phyloP scores from a whole-genome alignment of 2,329 filamentous ascomycete species.

The Fusarium foetens region DNA sequence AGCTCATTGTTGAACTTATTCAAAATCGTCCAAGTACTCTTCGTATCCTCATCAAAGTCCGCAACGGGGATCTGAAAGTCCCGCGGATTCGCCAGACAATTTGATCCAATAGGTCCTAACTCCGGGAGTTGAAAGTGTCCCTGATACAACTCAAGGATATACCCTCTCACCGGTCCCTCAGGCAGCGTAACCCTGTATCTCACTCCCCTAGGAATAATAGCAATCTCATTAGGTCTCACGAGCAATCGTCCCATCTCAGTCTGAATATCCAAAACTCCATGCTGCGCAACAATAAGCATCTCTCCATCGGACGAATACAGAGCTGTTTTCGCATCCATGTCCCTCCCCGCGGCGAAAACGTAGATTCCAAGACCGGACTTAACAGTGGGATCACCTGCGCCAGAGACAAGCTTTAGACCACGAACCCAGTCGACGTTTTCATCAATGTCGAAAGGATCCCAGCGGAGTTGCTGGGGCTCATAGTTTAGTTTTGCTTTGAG shows the following conservation, averaged over 20 bases:
- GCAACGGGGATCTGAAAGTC: conserved; percentile 81
- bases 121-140: conserved; percentile 77
- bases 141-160: conserved; percentile 78
- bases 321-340: conserved; percentile 76
- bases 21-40: conserved; percentile 60
- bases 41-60: conserved; percentile 71
- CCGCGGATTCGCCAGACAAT: conserved; percentile 75
- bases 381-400: conserved; percentile 80
- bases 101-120: conserved; percentile 77
- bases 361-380: conserved; percentile 86
- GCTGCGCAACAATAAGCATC: conserved; percentile 78
- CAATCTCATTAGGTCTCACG: conserved; percentile 81
- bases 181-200: conserved; percentile 75
- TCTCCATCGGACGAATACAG: conserved; percentile 89
- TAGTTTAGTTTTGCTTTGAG: conserved; percentile 46
- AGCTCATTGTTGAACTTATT: conserved; percentile 74
- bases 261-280: conserved; percentile 77
- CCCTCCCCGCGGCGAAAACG: conserved; percentile 79
- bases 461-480: conserved; percentile 80
- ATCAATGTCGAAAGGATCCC: conserved; percentile 82
- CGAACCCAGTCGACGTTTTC: conserved; percentile 64
- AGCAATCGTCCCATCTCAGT: conserved; percentile 80
- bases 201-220: conserved; percentile 77
- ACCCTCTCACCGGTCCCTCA: conserved; percentile 71
- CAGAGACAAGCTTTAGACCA: conserved; percentile 75